A percentile compares a stretch with the other conserved stretches of the same genome.
Conservation (phyloP, 768 basidiomycete species). For the Macrolepiota dolichaula region DNA sequence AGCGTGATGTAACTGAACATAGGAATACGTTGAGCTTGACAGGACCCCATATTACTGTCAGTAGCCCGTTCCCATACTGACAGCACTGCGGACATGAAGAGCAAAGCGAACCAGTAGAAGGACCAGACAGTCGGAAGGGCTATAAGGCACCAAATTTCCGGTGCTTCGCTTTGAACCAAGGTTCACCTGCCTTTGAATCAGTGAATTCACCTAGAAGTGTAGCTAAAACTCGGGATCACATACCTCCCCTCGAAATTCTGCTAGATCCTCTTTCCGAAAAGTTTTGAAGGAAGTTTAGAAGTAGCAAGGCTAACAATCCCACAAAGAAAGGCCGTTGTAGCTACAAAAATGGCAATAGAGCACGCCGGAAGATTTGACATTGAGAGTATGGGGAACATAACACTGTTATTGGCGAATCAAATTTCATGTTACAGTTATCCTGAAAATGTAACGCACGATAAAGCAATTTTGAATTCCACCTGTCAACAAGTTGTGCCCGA, state of each 20-base stretch:
- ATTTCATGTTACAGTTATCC: too few relatives aligned
- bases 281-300: neutral
- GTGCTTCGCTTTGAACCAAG: neutral
- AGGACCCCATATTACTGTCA: neutral
- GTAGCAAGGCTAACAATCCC: neutral
- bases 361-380: neutral
- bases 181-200: neutral
- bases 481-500: too few relatives aligned
- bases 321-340: neutral
- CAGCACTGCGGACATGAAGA: neutral
- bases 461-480: too few relatives aligned
- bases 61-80: neutral
- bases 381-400: neutral
- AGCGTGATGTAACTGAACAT: neutral
- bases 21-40: neutral
- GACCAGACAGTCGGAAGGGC: neutral
- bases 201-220: too few relatives aligned
- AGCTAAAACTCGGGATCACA: too few relatives aligned
- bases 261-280: neutral
- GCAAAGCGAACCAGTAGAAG: neutral
- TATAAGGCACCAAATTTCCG: neutral
- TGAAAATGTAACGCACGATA: too few relatives aligned
- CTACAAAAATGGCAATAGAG: neutral
- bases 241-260: neutral
- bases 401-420: too few relatives aligned